A percentile compares a stretch with the other conserved stretches of the same genome.
These are phyloP conservation scores for Fusarium tjaetaba DNA, from an alignment of 2,329 filamentous ascomycete species.

Conservation along the genomic window DNA sequence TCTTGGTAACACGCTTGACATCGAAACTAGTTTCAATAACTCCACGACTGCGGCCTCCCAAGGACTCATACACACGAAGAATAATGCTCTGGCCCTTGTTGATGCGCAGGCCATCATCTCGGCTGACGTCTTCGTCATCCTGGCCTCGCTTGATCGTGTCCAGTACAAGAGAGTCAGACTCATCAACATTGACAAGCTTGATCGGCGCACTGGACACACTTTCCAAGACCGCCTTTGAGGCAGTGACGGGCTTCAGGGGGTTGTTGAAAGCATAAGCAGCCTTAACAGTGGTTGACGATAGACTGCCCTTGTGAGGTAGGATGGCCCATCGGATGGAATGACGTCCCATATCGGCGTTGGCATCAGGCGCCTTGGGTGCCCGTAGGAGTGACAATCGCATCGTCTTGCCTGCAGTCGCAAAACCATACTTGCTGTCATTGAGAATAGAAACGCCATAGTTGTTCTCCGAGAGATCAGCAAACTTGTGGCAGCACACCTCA, in stretches of 20 bases:
- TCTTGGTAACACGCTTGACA: slow-evolving; percentile 82
- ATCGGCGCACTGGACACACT: slow-evolving; percentile 60
- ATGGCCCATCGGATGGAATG: slow-evolving; percentile 92
- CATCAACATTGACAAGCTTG: slow-evolving; percentile 68
- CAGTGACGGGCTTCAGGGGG: slow-evolving; percentile 63
- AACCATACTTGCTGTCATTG: slow-evolving; percentile 96
- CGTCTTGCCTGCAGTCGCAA: slow-evolving; percentile 85
- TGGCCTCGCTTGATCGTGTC: slow-evolving; percentile 95
- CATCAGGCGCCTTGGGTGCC: slow-evolving; percentile 91
- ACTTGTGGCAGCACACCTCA: slow-evolving; percentile 95
- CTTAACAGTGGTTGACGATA: slow-evolving; percentile 79
- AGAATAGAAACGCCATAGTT: slow-evolving; percentile 92
- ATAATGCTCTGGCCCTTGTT: slow-evolving; percentile 83
- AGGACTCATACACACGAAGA: slow-evolving; percentile 84
- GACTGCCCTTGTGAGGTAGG: slow-evolving; percentile 79
- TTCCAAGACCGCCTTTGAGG: slow-evolving; percentile 42
- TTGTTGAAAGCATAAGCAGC: slow-evolving; percentile 93
- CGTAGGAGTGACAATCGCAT: slow-evolving; percentile 91
- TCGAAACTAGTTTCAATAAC: slow-evolving; percentile 73
- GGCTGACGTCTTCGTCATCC: slow-evolving; percentile 79
- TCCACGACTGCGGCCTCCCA: slow-evolving; percentile 83
- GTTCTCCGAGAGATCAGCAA: slow-evolving; percentile 88
- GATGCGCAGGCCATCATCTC: slow-evolving; percentile 67
- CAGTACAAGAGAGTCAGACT: slow-evolving; percentile 73
- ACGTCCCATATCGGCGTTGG: slow-evolving; percentile 90